These are phyloP conservation scores for Lathyrus aphaca DNA, from an alignment of 306 rosid genomes.

Conservation along the genomic window DNA sequence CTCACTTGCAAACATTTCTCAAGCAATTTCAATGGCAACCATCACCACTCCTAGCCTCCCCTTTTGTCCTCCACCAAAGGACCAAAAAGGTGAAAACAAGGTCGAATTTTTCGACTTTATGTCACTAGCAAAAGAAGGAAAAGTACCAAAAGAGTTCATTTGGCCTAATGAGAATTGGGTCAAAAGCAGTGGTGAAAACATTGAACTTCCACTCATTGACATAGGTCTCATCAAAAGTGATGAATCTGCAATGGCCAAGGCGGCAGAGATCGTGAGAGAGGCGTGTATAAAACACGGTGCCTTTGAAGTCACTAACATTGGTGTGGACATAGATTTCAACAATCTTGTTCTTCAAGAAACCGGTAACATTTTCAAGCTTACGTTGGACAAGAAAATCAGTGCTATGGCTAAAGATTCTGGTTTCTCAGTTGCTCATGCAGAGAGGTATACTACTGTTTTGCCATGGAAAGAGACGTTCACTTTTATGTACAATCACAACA, in stretches of 20 bases:
- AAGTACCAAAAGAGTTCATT: slow-evolving; percentile 50
- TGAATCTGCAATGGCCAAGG: slow-evolving; percentile 38
- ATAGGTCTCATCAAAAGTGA: slow-evolving; percentile 44
- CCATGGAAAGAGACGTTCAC: slow-evolving; percentile 76
- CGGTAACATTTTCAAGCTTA: slow-evolving; percentile 53
- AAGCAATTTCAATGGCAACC: slow-evolving; percentile 39
- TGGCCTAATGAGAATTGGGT: slow-evolving; percentile 55
- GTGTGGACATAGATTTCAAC: slow-evolving; percentile 47
- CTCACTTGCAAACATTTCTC: background rate
- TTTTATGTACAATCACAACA: slow-evolving; percentile 28
- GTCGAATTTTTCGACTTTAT: slow-evolving; percentile 38
- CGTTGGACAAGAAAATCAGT: slow-evolving; percentile 45
- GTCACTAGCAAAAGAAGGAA: slow-evolving; percentile 34
- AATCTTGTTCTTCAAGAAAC: slow-evolving; percentile 44
- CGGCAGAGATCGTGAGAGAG: slow-evolving; percentile 45
- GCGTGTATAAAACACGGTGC: slow-evolving; percentile 69
- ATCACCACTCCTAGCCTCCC: slow-evolving; percentile 2
- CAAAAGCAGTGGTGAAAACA: slow-evolving; percentile 35
- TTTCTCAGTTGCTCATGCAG: slow-evolving; percentile 69
- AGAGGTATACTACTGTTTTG: slow-evolving; percentile 53
- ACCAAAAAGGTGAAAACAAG: slow-evolving; percentile 34
- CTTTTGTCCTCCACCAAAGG: slow-evolving; percentile 30
- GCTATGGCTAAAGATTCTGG: slow-evolving; percentile 43
- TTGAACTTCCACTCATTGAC: slow-evolving; percentile 59
- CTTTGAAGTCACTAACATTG: slow-evolving; percentile 71